A percentile compares a stretch with the other conserved stretches of the same genome.
Conservation (phyloP, 768 basidiomycete genomes). For the Leccinum imitatum region DNA sequence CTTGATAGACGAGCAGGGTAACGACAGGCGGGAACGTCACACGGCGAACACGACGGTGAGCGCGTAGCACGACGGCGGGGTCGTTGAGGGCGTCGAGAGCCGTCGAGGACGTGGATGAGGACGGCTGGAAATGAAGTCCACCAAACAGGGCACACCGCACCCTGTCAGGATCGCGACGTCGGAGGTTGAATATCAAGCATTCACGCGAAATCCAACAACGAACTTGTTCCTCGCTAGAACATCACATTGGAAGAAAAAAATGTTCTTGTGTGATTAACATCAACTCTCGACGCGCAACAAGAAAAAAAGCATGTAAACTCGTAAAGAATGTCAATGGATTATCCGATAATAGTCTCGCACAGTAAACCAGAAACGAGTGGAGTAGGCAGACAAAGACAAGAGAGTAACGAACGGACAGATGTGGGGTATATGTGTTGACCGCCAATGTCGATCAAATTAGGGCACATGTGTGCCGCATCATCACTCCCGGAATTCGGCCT, state of each 20-base stretch:
- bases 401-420: constrained; percentile 35
- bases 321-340: constrained; percentile 39
- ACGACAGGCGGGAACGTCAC: constrained; percentile 7
- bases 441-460: constrained; percentile 23
- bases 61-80: constrained; percentile 14
- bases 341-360: constrained; percentile 36
- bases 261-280: constrained; percentile 24
- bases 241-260: constrained; percentile 13
- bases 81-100: constrained; percentile 7
- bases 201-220: constrained; percentile 6
- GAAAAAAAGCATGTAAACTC: constrained; percentile 30
- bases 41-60: constrained; percentile 2
- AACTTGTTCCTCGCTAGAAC: constrained; percentile 2
- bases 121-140: constrained; percentile 4
- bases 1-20: constrained; percentile 5
- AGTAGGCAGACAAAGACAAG: constrained; percentile 38
- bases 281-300: constrained; percentile 24
- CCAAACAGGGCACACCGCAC: constrained; percentile 9
- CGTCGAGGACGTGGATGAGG: constrained; percentile 11
- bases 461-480: constrained; percentile 19
- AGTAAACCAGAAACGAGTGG: constrained; percentile 35
- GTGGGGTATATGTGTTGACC: constrained; percentile 36
- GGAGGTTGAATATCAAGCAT: constrained; percentile 29
- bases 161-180: constrained; percentile 17
- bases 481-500: constrained; percentile 75